These are phyloP conservation scores for Ligustrum vulgare DNA, from an alignment of 257 asterid species.

Conservation along the genomic window DNA sequence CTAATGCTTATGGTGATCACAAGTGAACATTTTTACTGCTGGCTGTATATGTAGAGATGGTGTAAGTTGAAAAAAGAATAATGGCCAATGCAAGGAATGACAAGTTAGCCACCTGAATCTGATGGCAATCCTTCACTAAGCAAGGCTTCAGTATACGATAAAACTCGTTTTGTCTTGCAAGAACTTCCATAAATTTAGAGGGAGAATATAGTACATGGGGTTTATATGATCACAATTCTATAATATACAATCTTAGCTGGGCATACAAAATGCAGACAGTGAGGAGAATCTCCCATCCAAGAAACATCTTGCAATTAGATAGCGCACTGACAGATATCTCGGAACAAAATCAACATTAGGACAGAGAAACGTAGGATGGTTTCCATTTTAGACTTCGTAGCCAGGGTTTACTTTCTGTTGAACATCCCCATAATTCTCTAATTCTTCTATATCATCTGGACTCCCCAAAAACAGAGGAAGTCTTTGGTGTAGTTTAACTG, in stretches of 20 bases:
- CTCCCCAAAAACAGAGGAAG: constrained; percentile 87
- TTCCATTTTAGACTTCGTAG: constrained; percentile 55
- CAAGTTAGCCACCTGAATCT: constrained; percentile 5
- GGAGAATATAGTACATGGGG: neutral
- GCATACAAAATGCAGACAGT: constrained; percentile 1
- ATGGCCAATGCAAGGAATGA: neutral
- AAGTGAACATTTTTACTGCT: neutral
- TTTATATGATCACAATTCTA: neutral
- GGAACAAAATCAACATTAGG: neutral
- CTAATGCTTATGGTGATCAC: neutral
- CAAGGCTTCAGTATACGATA: neutral
- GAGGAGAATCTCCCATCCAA: neutral
- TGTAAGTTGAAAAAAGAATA: neutral
- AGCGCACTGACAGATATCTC: neutral
- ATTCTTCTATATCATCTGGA: constrained; percentile 73
- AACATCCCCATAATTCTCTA: constrained; percentile 77
- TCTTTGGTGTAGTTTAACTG: constrained; percentile 78
- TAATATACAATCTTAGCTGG: neutral
- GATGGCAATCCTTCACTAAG: neutral
- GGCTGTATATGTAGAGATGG: neutral
- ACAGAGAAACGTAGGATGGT: neutral
- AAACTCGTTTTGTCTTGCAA: neutral
- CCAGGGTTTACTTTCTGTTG: constrained; percentile 95
- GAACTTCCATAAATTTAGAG: neutral
- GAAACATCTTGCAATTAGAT: no score